phyloP scores from a whole-genome alignment of 2,329 filamentous ascomycete species.

The Ophioceras dolichostomum region DNA sequence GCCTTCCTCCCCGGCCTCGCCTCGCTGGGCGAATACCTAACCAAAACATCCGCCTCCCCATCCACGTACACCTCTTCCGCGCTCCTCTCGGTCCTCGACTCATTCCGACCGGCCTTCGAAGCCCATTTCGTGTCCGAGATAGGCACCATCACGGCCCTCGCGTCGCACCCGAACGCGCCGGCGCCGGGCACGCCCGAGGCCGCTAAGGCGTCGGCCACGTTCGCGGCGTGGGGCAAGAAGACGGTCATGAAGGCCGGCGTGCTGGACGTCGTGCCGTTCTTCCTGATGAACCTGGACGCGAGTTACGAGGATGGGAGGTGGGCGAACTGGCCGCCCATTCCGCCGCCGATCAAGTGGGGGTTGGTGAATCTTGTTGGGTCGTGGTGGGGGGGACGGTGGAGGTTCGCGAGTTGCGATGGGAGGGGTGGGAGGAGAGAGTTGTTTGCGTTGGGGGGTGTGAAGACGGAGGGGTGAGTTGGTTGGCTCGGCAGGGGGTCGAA shows the following conservation, averaged over 20 bases:
- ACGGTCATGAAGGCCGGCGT: constrained; percentile 49
- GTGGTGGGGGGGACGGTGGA: constrained; percentile 47
- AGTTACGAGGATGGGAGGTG: constrained; percentile 42
- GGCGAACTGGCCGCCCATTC: constrained; percentile 54
- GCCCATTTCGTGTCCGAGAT: constrained; percentile 45
- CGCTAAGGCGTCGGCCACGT: constrained; percentile 31
- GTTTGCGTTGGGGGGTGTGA: constrained; percentile 32
- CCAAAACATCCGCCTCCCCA: constrained; percentile 24
- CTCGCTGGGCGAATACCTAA: constrained; percentile 40
- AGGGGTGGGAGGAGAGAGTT: constrained; percentile 39
- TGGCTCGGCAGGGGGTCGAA: not conserved
- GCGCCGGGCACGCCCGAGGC: constrained; percentile 29
- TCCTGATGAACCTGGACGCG: constrained; percentile 49
- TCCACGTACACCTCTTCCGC: constrained; percentile 29
- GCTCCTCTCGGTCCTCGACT: constrained; percentile 35
- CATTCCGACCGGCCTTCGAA: constrained; percentile 37
- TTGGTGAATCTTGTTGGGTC: constrained; percentile 45
- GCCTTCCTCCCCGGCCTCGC: constrained; percentile 38
- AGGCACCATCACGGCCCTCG: constrained; percentile 33
- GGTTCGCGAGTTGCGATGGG: constrained; percentile 49
- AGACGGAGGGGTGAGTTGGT: not conserved
- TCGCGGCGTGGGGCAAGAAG: constrained; percentile 50
- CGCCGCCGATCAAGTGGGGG: constrained; percentile 44
- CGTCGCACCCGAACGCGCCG: constrained; percentile 37
- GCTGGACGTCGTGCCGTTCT: constrained; percentile 50